Evolutionary conservation across 2,329 filamentous ascomycete genomes (phyloP).

Genomic region (Penicillium sp.): DNA sequence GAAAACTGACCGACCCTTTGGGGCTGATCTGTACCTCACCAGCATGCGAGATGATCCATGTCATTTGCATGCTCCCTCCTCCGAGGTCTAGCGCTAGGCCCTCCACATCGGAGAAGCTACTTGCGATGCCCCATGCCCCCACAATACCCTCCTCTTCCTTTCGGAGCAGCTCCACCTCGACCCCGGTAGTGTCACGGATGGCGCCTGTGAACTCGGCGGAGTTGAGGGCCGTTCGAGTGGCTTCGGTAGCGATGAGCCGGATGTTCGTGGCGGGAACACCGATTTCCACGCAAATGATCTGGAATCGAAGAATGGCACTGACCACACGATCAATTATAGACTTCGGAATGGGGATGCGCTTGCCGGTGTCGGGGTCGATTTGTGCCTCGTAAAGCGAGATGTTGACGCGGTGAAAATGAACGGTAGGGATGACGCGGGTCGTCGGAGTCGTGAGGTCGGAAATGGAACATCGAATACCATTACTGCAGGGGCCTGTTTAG

Average conservation of each 20-base stretch:
- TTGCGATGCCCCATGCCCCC: slow-evolving; percentile 81
- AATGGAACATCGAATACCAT: slow-evolving; percentile 89
- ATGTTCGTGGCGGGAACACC: slow-evolving; percentile 67
- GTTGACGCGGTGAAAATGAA: slow-evolving; percentile 75
- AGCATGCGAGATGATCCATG: slow-evolving; percentile 62
- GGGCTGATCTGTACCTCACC: slow-evolving; percentile 58
- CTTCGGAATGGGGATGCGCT: slow-evolving; percentile 57
- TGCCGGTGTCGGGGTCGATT: slow-evolving; percentile 41
- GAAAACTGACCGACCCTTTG: slow-evolving; percentile 64
- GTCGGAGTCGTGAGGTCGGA: slow-evolving; percentile 72
- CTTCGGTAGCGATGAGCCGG: slow-evolving; percentile 83
- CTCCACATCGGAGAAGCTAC: slow-evolving; percentile 69
- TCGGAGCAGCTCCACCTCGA: slow-evolving; percentile 72
- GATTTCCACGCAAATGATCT: slow-evolving; percentile 69
- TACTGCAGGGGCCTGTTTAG: slow-evolving; percentile 52
- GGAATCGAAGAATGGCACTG: slow-evolving; percentile 70
- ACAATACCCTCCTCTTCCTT: slow-evolving; percentile 80
- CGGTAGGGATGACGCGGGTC: slow-evolving; percentile 74
- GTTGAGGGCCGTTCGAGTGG: slow-evolving; percentile 79
- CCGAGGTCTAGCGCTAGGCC: slow-evolving; percentile 85
- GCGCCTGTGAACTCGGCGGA: slow-evolving; percentile 68
- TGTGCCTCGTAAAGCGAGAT: slow-evolving; percentile 87
- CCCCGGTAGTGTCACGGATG: slow-evolving; percentile 66
- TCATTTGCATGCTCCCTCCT: slow-evolving; percentile 70
- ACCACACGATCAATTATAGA: slow-evolving; percentile 68